Percentiles rank a stretch among this genome's conserved stretches.
phyloP scores from a whole-genome alignment of 2,329 filamentous ascomycete genomes.

The Ramichloridium luteum region DNA sequence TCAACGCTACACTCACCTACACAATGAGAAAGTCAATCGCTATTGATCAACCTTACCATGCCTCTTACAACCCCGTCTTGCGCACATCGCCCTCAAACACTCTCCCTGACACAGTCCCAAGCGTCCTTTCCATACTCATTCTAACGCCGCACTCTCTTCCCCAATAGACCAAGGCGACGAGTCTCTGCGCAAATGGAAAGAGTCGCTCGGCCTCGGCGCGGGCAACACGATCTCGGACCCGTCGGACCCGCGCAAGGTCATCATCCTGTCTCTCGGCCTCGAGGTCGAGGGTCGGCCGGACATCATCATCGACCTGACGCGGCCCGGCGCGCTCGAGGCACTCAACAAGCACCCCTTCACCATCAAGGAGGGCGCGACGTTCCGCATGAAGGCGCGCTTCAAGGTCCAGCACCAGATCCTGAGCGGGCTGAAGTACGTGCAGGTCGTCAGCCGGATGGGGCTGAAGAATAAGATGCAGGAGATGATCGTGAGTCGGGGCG shows the following conservation, averaged over 20 bases:
- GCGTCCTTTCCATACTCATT: neutral
- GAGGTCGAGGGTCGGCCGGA: slow-evolving; percentile 68
- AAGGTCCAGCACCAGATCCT: slow-evolving; percentile 95
- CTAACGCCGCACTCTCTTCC: slow-evolving; percentile 3
- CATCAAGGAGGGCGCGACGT: slow-evolving; percentile 90
- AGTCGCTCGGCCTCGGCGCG: slow-evolving; percentile 75
- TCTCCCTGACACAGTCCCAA: neutral
- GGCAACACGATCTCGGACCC: slow-evolving; percentile 39
- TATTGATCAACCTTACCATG: no score
- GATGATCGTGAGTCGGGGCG: slow-evolving; percentile 71
- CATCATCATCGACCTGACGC: slow-evolving; percentile 77
- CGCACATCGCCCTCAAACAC: neutral
- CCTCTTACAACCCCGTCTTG: no score
- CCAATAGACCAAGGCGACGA: slow-evolving; percentile 67
- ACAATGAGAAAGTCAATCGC: no score
- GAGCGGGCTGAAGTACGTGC: slow-evolving; percentile 88
- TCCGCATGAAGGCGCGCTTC: slow-evolving; percentile 90
- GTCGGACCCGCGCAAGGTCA: slow-evolving; percentile 77
- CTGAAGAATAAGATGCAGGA: slow-evolving; percentile 87
- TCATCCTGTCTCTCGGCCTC: slow-evolving; percentile 83
- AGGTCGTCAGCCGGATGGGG: slow-evolving; percentile 82
- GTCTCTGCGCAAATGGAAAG: slow-evolving; percentile 93
- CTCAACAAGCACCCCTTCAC: slow-evolving; percentile 90
- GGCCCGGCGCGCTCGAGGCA: slow-evolving; percentile 57
- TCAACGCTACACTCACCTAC: no score